phyloP scores from a whole-genome alignment of 768 basidiomycete genomes.

The Collybia mongolica region DNA sequence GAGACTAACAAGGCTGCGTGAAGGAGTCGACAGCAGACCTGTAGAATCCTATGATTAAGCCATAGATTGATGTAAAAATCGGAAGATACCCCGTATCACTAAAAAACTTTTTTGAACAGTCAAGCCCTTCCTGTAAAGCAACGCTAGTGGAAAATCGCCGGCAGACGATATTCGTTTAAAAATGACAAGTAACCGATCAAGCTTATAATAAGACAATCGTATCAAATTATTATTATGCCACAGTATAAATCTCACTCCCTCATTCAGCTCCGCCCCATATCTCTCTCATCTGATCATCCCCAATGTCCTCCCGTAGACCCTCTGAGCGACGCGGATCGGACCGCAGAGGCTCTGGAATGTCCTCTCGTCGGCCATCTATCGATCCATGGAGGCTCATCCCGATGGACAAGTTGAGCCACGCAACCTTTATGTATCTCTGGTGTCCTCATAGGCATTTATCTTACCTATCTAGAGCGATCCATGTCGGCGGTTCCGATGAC shows the following conservation, averaged over 20 bases:
- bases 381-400: conserved; percentile 74
- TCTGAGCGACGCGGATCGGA: conserved; percentile 51
- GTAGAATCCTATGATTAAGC: background rate
- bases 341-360: conserved; percentile 35
- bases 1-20: conserved; percentile 4
- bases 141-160: too few species aligned
- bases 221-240: conserved; percentile 1
- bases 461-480: conserved; percentile 35
- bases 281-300: conserved; percentile 10
- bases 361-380: conserved; percentile 70
- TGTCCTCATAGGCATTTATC: conserved; percentile 10
- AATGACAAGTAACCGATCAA: too few species aligned
- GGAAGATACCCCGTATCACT: conserved; percentile 2
- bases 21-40: conserved; percentile 10
- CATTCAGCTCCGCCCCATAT: conserved; percentile 12
- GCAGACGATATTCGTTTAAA: too few species aligned
- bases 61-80: background rate
- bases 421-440: conserved; percentile 4
- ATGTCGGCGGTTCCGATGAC: conserved; percentile 60
- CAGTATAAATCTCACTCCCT: conserved; percentile 8
- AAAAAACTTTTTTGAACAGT: too few species aligned
- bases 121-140: too few species aligned
- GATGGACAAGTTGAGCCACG: conserved; percentile 67
- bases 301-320: conserved; percentile 40
- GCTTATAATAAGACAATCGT: too few species aligned